Evolutionary conservation across 768 basidiomycete genomes (phyloP), one percentile per base, ranked within the genome.

Genomic region (Pisolithus sp.): DNA sequence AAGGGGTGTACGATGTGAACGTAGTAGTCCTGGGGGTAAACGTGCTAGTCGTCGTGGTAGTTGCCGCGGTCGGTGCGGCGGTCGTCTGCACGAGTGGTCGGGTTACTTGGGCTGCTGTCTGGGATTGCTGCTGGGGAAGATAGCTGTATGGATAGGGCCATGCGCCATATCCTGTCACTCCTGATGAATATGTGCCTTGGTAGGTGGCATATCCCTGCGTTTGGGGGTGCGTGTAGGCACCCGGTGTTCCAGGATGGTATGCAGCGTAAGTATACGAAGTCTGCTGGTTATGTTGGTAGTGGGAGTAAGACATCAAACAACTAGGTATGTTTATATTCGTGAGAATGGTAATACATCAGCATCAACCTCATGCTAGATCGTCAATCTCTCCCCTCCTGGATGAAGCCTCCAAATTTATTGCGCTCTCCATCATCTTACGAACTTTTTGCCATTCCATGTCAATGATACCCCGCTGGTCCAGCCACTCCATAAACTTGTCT

Each of bases 401-500:
- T 7, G 70, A 68, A 28, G 76, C 62, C 48, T 89, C 87, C 46
- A 91, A 70, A 56, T 76, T 75, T 37, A 74, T 73, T n/a, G 88
- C 86, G 38, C 73, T 76, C 23, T 88, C 83, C 84, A 90, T 88
- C 74, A 90, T 77, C 31, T 72, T 68, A 56, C 86, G 82, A 47
- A 91, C 64, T 57, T 75, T 83, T 51, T 77, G 74, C 86, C 86
- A 91, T 59, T 86, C 82, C 52, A 70, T 70, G 17, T 83, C 78
- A 52, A 91, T 82, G 40, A 87, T 64, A 17, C 77, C 75, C 34
- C 87, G 75, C 54, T 81, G 68, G 53, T 89, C 89, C 9, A 93
- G 74, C 87, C 88, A 90, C 21, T 88, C 85, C 70, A 85, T 84
- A 36, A 91, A 73, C n/a, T 69, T 80, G 59, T 92, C 87, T n/a